Base-by-base conservation (phyloP, 2,329 filamentous ascomycete genomes). In the Berkeleyomyces basicola region DNA sequence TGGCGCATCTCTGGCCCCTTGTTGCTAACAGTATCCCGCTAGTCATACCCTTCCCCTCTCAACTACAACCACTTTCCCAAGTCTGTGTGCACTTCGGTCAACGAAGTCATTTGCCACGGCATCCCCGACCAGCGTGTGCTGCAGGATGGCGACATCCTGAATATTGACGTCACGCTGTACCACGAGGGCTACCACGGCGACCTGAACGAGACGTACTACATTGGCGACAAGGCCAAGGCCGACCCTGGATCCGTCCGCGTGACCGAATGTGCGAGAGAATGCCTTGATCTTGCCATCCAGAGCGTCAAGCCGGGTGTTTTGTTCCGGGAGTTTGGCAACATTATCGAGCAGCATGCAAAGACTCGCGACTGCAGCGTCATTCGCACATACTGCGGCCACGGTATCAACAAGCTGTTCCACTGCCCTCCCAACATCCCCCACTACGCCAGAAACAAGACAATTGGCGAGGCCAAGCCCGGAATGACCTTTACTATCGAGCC, bases 401-500 rank as follows among this genome's bases (percentile, higher is more conserved):
- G 92, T 66, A 88, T 97, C 75, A 95, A 96, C 75, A 86, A 84
- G 67, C 79, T 95, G 51, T 99, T 99, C 80, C 93, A 99, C 75
- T 88, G 85, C 72, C 84, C 91, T 37, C 93, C 93, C 1, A 97
- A 95, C 71, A 86, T 99, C 61, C 93, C 93, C 4, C 93, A 99
- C 74, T 99, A 99, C 71, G 92, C 86, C 64, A 97, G 96, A 80
- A 99, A 97, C 76, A 99, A 97, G 82, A 90, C 92, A 0, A 87
- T 96, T 1, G 93, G 93, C 58, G 84, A 88, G 68, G 93, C 91
- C 65, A 96, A 96, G 77, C 86, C 89, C 0, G 93, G 93, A 61
- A 96, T 97, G 90, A 96, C 90, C 67, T 99, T 99, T 70, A 99
- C 93, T 0, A 99, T 99, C 66, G 93, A 99, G 76, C 93, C 93